A percentile compares a stretch with the other conserved stretches of the same genome.
Evolutionary conservation across 177 flowering plant species (phyloP).

Genomic region (Vitis hybrid): DNA sequence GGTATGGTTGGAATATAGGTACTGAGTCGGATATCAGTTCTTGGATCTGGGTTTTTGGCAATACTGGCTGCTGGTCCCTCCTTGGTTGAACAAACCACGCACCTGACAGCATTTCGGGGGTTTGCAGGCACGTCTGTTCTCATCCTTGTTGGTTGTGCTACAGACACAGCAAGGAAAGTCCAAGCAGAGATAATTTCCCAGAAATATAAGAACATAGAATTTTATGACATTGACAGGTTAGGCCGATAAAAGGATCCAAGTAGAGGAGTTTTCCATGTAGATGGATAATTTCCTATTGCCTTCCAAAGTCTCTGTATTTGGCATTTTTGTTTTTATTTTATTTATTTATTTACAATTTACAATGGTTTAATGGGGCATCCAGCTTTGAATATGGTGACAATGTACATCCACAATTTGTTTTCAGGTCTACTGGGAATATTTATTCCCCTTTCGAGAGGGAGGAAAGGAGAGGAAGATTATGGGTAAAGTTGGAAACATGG

Average conservation of each 20-base stretch:
- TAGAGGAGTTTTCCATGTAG: neutral
- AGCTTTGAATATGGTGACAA: neutral
- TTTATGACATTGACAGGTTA: constrained; percentile 61
- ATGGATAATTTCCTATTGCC: neutral
- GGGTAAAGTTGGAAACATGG: too few species aligned
- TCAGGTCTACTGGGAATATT: neutral
- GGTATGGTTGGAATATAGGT: constrained; percentile 46
- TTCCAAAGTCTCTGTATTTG: neutral
- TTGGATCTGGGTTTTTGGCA: constrained; percentile 92
- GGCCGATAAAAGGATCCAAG: constrained; percentile 10
- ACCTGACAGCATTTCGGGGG: constrained; percentile 91
- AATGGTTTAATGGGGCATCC: too few species aligned
- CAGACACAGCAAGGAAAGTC: constrained; percentile 97
- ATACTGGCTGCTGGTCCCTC: constrained; percentile 95
- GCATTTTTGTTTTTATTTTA: neutral
- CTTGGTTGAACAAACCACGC: constrained; percentile 80
- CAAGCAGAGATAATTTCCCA: constrained; percentile 98
- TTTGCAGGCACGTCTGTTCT: constrained; percentile 98
- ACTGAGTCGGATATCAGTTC: constrained; percentile 93
- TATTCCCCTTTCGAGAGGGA: neutral
- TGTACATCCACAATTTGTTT: neutral
- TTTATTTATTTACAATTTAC: too few species aligned
- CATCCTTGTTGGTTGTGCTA: constrained; percentile 98
- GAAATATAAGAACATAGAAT: constrained; percentile 93
- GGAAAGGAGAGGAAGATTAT: too few species aligned